phyloP scores from a whole-genome alignment of 352 stramenopile species.

The Globisporangium nunn region DNA sequence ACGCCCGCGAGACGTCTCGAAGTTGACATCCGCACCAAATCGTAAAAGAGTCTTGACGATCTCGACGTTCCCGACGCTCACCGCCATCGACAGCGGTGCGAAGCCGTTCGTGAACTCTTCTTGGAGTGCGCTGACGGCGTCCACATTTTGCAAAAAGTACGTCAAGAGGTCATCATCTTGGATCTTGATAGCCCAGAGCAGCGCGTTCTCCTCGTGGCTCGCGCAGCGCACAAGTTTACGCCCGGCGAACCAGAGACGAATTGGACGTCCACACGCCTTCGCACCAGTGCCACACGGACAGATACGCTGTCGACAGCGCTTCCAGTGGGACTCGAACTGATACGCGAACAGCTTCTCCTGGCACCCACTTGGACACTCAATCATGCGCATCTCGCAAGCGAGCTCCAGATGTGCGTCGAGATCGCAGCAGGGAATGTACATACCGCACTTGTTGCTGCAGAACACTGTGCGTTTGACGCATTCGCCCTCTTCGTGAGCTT shows the following conservation, averaged over 20 bases:
- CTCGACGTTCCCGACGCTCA: constrained; percentile 35
- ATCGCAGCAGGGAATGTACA: constrained; percentile 22
- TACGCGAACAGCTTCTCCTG: constrained; percentile 50
- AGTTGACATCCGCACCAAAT: constrained; percentile 63
- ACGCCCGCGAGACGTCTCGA: constrained; percentile 56
- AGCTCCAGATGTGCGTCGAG: constrained; percentile 36
- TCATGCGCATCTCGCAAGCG: constrained; percentile 48
- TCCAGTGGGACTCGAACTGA: constrained; percentile 49
- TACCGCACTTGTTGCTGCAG: constrained; percentile 51
- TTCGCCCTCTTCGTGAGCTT: constrained; percentile 35
- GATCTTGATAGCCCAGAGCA: constrained; percentile 58
- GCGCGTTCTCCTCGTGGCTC: constrained; percentile 38
- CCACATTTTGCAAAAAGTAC: constrained; percentile 54
- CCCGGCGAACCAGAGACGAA: constrained; percentile 47
- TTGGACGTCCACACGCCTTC: constrained; percentile 42
- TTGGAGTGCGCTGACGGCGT: constrained; percentile 24
- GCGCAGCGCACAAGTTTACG: constrained; percentile 37
- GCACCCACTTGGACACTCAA: constrained; percentile 55
- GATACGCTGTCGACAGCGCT: constrained; percentile 56
- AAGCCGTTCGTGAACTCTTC: constrained; percentile 67
- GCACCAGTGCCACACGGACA: constrained; percentile 47
- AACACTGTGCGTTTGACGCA: constrained; percentile 37
- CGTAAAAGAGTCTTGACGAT: constrained; percentile 50
- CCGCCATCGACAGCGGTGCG: constrained; percentile 42
- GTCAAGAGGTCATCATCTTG: constrained; percentile 51